These are phyloP conservation scores for Vitis cinerea DNA, from an alignment of 164 flowering plant species.

Conservation along the genomic window DNA sequence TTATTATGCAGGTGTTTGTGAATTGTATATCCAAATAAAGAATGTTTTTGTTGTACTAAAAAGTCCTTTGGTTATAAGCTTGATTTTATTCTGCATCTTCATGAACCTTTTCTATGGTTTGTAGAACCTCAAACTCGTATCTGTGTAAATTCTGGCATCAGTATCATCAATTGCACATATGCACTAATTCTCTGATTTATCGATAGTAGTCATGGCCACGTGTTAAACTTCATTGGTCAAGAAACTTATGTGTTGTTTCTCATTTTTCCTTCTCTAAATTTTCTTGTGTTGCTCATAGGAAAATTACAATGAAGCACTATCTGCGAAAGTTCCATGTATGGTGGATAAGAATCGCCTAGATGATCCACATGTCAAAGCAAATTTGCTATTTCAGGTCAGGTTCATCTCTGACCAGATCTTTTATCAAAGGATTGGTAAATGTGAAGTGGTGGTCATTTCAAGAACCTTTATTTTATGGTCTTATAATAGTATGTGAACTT, in stretches of 20 bases:
- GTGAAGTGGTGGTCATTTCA: too few relatives aligned
- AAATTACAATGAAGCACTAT: slow-evolving; percentile 68
- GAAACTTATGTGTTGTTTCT: neutral
- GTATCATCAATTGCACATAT: neutral
- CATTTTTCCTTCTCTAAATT: neutral
- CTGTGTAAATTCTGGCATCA: neutral
- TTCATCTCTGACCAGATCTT: neutral
- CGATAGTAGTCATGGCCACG: neutral
- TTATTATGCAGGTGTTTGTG: too few relatives aligned
- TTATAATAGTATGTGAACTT: neutral
- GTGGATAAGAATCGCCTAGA: slow-evolving; percentile 85
- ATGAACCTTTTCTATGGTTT: neutral
- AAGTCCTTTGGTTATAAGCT: neutral
- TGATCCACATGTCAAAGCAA: slow-evolving; percentile 97
- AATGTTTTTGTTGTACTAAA: too few relatives aligned
- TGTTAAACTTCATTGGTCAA: neutral
- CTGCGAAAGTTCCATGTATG: slow-evolving; percentile 55
- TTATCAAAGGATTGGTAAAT: neutral
- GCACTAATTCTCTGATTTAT: neutral
- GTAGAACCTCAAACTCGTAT: neutral
- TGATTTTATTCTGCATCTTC: neutral
- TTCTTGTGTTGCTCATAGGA: slow-evolving; percentile 46
- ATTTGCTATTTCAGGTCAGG: slow-evolving; percentile 86
- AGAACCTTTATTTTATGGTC: neutral
- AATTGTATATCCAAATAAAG: too few relatives aligned